These are phyloP conservation scores for Clarireedia hainanense DNA, from an alignment of 2,329 filamentous ascomycete genomes.

Conservation along the genomic window DNA sequence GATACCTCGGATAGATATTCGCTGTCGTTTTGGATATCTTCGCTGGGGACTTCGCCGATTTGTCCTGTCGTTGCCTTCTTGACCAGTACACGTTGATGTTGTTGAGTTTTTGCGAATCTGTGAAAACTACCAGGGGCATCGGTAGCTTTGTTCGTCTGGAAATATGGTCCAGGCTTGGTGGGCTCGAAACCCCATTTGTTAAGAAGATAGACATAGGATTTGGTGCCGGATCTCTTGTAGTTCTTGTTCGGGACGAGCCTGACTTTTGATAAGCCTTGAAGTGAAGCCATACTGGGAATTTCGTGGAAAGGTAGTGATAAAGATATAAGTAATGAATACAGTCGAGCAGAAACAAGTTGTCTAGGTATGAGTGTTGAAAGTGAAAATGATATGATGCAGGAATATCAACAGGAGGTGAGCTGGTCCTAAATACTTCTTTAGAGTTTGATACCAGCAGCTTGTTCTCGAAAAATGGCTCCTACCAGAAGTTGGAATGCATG, in stretches of 20 bases:
- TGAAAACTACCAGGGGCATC: constrained; percentile 36
- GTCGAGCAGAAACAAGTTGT: too few relatives aligned
- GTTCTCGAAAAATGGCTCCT: background rate
- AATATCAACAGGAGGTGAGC: background rate
- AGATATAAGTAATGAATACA: background rate
- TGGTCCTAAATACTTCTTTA: constrained; percentile 2
- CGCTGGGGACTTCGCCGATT: constrained; percentile 44
- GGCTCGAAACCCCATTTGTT: constrained; percentile 57
- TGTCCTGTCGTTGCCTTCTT: constrained; percentile 33
- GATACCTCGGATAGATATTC: constrained; percentile 56
- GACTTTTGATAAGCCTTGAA: constrained; percentile 35
- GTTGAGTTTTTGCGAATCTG: constrained; percentile 41
- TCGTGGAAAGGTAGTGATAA: background rate
- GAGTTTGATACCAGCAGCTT: background rate
- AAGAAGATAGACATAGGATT: constrained; percentile 54
- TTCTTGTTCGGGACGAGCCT: constrained; percentile 48
- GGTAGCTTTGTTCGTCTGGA: constrained; percentile 37
- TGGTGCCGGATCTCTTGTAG: constrained; percentile 50
- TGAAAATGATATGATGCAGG: background rate
- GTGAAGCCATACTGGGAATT: constrained; percentile 22
- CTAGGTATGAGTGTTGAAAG: background rate
- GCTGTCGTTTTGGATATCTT: constrained; percentile 61
- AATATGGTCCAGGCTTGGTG: constrained; percentile 55
- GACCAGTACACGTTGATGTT: constrained; percentile 39
- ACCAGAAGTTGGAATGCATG: background rate